A percentile compares a stretch with the other conserved stretches of the same genome.
These are phyloP conservation scores for Hortiboletus rubellus DNA, from an alignment of 1,284 basidiomycete species.

Conservation along the genomic window DNA sequence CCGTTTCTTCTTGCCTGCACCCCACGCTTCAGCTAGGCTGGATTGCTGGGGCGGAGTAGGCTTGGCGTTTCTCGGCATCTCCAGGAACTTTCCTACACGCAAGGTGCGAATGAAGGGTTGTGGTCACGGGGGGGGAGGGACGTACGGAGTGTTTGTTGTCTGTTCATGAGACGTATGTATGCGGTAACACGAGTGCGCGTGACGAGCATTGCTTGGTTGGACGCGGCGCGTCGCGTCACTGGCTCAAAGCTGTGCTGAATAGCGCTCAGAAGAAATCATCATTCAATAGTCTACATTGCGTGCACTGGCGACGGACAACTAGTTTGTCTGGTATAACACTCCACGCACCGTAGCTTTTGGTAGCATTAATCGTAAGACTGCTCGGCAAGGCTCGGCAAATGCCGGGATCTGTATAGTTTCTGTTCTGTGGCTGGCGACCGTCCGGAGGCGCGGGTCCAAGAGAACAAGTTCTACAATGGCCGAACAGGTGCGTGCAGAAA, in stretches of 20 bases:
- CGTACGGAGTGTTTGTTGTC: constrained; percentile 73
- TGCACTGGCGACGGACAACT: no score
- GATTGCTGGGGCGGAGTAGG: constrained; percentile 66
- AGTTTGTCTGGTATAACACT: no score
- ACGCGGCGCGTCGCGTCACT: background rate
- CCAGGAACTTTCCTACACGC: constrained; percentile 63
- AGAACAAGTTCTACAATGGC: constrained; percentile 27
- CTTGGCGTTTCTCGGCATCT: constrained; percentile 64
- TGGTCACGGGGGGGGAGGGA: background rate
- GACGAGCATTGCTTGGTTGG: constrained; percentile 18
- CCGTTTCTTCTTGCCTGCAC: constrained; percentile 46
- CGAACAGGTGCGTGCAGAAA: constrained; percentile 29
- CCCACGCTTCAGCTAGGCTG: constrained; percentile 72
- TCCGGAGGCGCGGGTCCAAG: constrained; percentile 30
- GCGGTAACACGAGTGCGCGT: constrained; percentile 16
- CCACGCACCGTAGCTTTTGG: no score
- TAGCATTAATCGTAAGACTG: no score
- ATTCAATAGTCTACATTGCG: background rate
- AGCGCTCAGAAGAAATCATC: background rate
- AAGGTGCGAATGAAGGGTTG: constrained; percentile 2
- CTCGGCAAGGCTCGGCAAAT: constrained; percentile 33
- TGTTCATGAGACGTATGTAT: constrained; percentile 47
- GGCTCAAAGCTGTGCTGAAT: background rate
- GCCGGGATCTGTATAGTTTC: constrained; percentile 54
- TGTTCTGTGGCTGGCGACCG: constrained; percentile 41